A percentile compares a stretch with the other conserved stretches of the same genome.
Conservation (phyloP, 768 basidiomycete species). For the Boletus vermiculosoides region DNA sequence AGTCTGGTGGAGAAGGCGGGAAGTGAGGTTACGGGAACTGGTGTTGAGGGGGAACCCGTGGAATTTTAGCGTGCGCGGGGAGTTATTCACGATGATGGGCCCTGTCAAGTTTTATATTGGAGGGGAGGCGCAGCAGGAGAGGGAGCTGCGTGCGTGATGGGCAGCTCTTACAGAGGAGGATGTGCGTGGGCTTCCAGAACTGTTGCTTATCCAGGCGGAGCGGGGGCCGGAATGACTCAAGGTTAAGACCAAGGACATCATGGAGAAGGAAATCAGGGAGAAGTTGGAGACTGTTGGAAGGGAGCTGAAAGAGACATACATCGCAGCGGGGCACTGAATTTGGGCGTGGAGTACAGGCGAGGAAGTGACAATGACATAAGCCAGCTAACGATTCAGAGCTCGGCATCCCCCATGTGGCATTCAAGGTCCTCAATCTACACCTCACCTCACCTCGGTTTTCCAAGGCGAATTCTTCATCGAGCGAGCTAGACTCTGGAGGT, state of each 20-base stretch:
- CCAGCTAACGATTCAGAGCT: too few species aligned
- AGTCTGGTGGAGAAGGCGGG: slow-evolving; percentile 33
- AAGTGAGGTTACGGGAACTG: slow-evolving; percentile 35
- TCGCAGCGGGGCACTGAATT: slow-evolving; percentile 50
- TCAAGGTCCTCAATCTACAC: too few species aligned
- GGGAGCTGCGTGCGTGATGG: slow-evolving; percentile 44
- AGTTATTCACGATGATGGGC: slow-evolving; percentile 24
- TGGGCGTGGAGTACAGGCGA: slow-evolving; percentile 51
- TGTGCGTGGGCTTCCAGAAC: slow-evolving; percentile 42
- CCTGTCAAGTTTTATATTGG: slow-evolving; percentile 30
- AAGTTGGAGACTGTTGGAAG: slow-evolving; percentile 30
- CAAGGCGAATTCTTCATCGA: too few species aligned
- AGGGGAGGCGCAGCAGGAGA: slow-evolving; percentile 41
- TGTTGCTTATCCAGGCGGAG: slow-evolving; percentile 51
- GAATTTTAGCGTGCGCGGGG: slow-evolving; percentile 32
- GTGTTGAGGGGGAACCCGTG: slow-evolving; percentile 50
- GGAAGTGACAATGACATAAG: too few species aligned
- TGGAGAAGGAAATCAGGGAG: slow-evolving; percentile 40
- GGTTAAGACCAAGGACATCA: slow-evolving; percentile 34
- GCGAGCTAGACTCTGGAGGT: too few species aligned
- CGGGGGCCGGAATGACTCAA: slow-evolving; percentile 49
- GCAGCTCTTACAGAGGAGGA: slow-evolving; percentile 34
- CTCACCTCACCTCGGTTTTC: too few species aligned
- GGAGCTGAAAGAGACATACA: slow-evolving; percentile 28
- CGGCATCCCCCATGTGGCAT: too few species aligned